phyloP scores from a whole-genome alignment of 1,139 yeast genomes.

The Candida glucosophila region DNA sequence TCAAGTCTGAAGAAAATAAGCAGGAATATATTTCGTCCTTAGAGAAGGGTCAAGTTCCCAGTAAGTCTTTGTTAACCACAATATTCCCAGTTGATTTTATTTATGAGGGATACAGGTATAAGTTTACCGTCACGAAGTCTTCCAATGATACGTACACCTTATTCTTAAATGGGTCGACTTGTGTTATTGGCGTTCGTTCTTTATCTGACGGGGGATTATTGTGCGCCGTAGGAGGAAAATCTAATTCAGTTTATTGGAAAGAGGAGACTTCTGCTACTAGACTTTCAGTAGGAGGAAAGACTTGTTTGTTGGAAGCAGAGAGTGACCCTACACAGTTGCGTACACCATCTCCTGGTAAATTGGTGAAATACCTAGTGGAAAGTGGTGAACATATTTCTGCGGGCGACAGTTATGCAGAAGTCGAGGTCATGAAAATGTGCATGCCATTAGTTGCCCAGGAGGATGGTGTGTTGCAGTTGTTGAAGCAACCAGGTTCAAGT shows the following conservation, averaged over 20 bases:
- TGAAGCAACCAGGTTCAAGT: slow-evolving; percentile 98
- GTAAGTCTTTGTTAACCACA: slow-evolving; percentile 71
- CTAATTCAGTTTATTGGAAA: slow-evolving; percentile 95
- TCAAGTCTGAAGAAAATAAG: slow-evolving; percentile 66
- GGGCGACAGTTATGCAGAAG: slow-evolving; percentile 96
- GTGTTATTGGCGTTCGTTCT: slow-evolving; percentile 77
- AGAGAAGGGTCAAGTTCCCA: slow-evolving; percentile 94
- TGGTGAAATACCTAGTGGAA: slow-evolving; percentile 87
- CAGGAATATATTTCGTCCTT: slow-evolving; percentile 61
- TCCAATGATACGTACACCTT: slow-evolving; percentile 78
- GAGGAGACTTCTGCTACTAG: slow-evolving; percentile 97
- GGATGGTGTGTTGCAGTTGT: slow-evolving; percentile 83
- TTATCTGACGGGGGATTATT: slow-evolving; percentile 92
- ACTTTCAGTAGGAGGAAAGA: slow-evolving; percentile 87
- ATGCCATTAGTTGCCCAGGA: slow-evolving; percentile 90
- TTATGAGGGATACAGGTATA: slow-evolving; percentile 87
- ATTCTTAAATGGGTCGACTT: slow-evolving; percentile 88
- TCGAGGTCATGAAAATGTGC: slow-evolving; percentile 98
- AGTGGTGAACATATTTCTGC: slow-evolving; percentile 88
- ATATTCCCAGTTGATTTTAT: slow-evolving; percentile 90
- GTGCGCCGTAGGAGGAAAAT: slow-evolving; percentile 81
- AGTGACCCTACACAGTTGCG: slow-evolving; percentile 97
- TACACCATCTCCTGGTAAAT: slow-evolving; percentile 98
- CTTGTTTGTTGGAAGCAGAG: slow-evolving; percentile 87
- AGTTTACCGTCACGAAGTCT: slow-evolving; percentile 91